Conservation (phyloP, 2,329 filamentous ascomycete genomes). For the Penicillium sp. region DNA sequence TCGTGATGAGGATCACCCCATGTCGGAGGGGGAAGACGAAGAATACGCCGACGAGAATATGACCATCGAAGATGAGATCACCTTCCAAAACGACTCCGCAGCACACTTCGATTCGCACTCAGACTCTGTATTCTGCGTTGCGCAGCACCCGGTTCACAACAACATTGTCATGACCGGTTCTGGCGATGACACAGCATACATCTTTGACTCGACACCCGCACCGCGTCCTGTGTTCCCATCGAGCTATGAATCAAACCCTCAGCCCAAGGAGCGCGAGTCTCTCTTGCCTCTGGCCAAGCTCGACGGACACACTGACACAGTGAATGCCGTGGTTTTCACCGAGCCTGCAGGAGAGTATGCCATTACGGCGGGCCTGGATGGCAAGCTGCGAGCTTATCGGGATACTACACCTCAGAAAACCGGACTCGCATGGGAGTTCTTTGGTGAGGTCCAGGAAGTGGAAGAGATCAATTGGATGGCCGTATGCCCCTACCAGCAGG, state of each 20-base stretch:
- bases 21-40: conserved; percentile 66
- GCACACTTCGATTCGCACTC: conserved; percentile 89
- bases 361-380: conserved; percentile 85
- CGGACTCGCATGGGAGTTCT: conserved; percentile 60
- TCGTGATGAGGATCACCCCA: conserved; percentile 67
- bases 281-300: conserved; percentile 69
- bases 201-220: conserved; percentile 71
- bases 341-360: conserved; percentile 78
- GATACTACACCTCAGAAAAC: conserved; percentile 48
- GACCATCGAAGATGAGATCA: conserved; percentile 55
- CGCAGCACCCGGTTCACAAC: conserved; percentile 79
- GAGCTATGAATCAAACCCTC: conserved; percentile 69
- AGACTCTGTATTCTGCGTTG: conserved; percentile 92
- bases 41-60: conserved; percentile 58
- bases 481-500: conserved; percentile 65
- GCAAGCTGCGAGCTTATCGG: conserved; percentile 71
- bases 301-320: conserved; percentile 87
- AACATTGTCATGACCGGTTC: conserved; percentile 85
- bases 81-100: conserved; percentile 85
- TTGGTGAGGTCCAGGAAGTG: conserved; percentile 82
- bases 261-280: conserved; percentile 58
- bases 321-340: conserved; percentile 84
- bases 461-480: conserved; percentile 92
- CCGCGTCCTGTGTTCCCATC: conserved; percentile 68
- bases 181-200: conserved; percentile 79